These are phyloP conservation scores for Xylaria grammica DNA, from an alignment of 495 filamentous ascomycete species.

Conservation along the genomic window DNA sequence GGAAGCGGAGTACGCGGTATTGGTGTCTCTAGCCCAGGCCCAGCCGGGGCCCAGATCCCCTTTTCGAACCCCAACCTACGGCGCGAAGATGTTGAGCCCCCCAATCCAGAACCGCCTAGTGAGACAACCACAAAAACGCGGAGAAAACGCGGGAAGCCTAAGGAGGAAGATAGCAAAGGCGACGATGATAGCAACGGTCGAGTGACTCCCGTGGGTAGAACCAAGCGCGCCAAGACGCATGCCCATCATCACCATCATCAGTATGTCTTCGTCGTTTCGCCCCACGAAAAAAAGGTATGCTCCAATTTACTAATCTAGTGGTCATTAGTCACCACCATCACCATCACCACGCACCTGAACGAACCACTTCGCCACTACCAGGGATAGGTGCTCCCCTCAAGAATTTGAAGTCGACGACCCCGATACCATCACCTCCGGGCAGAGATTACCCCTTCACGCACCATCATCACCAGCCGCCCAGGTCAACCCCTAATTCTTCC, in stretches of 20 bases:
- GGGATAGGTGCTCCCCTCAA: slow-evolving; percentile 46
- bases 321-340: slow-evolving; percentile 68
- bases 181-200: slow-evolving; percentile 65
- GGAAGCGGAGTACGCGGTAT: slow-evolving; percentile 80
- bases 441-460: slow-evolving; percentile 52
- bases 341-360: slow-evolving; percentile 74
- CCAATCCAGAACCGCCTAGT: slow-evolving; percentile 39
- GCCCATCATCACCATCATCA: slow-evolving; percentile 66
- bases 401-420: slow-evolving; percentile 51
- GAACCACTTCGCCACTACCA: slow-evolving; percentile 52
- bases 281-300: slow-evolving; percentile 9
- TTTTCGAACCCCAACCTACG: slow-evolving; percentile 44
- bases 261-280: slow-evolving; percentile 43
- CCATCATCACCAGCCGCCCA: slow-evolving; percentile 45
- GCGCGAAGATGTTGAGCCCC: slow-evolving; percentile 53
- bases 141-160: slow-evolving; percentile 63
- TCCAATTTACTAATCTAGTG: slow-evolving; percentile 32
- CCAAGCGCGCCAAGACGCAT: slow-evolving; percentile 64
- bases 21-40: slow-evolving; percentile 52
- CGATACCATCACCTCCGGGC: slow-evolving; percentile 61
- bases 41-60: slow-evolving; percentile 51
- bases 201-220: slow-evolving; percentile 58
- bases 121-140: slow-evolving; percentile 43
- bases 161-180: slow-evolving; percentile 62
- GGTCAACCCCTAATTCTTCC: slow-evolving; percentile 39